Percentiles rank a stretch among this genome's conserved stretches.
Conservation (phyloP, 352 stramenopile genomes). For the Globisporangium orthogonon region DNA sequence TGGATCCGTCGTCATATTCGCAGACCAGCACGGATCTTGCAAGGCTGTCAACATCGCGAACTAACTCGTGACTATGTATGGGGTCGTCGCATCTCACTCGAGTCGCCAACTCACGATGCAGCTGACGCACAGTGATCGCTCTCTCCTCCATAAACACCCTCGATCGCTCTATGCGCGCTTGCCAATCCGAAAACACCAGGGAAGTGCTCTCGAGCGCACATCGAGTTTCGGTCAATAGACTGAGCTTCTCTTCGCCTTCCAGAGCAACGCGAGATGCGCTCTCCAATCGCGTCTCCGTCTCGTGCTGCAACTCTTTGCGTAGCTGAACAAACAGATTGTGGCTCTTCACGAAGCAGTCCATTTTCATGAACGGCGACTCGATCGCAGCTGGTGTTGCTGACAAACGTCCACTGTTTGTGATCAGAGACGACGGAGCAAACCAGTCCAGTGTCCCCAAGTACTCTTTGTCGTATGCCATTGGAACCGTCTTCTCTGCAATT, state of each 20-base stretch:
- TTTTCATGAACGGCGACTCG: conserved; percentile 18
- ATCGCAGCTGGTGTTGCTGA: background rate
- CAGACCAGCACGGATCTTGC: background rate
- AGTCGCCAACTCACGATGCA: conserved; percentile 3
- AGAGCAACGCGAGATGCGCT: conserved; percentile 14
- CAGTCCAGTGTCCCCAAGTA: conserved; percentile 28
- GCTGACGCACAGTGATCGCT: background rate
- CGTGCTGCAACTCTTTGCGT: conserved; percentile 23
- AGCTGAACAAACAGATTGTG: conserved; percentile 34
- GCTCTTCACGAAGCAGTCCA: conserved; percentile 32
- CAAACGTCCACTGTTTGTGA: too few species aligned
- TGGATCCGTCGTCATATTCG: background rate
- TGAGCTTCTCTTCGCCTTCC: conserved; percentile 22
- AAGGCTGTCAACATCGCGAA: background rate
- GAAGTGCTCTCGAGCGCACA: conserved; percentile 5
- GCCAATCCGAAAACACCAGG: conserved; percentile 2
- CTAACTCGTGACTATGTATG: too few species aligned
- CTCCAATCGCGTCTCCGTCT: conserved; percentile 21
- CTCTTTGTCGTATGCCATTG: conserved; percentile 27
- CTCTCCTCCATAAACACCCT: conserved; percentile 2
- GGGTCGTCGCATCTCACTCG: background rate
- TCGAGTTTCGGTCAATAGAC: conserved; percentile 13
- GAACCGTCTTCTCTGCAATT: conserved; percentile 16
- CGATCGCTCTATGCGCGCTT: background rate
- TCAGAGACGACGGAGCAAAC: background rate